Evolutionary conservation across 2,329 filamentous ascomycete species (phyloP), one percentile per base, ranked within the genome.

Genomic region (Paecilomyces dactylethromorphus): DNA sequence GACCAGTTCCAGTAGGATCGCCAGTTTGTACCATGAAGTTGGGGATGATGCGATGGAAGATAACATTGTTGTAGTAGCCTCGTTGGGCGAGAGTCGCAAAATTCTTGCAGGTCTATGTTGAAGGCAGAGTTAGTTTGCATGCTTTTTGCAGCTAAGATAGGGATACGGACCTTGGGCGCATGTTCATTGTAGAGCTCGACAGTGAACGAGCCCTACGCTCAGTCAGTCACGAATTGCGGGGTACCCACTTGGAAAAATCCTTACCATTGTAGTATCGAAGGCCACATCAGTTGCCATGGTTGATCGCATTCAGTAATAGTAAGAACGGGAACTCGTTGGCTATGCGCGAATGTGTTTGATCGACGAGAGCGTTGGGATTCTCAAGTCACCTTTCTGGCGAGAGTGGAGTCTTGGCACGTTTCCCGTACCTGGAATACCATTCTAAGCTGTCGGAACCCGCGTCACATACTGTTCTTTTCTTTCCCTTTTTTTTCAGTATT

Each of bases 21-120:
- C 93, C 92, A 62, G 89, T 90, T 79, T 97, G 93, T 59, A 96
- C 83, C 93, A 99, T 97, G 81, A 99, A 99, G 76, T 91, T 86
- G 56, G 91, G 87, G 70, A 99, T 97, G 67, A 97, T 87, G 73
- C 94, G 92, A 81, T 97, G 94, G 82, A 97, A 93, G 70, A 92
- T 79, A 60, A 90, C 85, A 71, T 78, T 80, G 78, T 94, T 85
- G 84, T 96, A 99, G 84, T 97, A 97, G 66, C 90, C 90, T 66
- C 92, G 84, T 62, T 84, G 79, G 21, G 87, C 86, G 56, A 97
- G 90, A 3, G 89, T 90, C 26, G 82, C 74, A 78, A 97, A 97
- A 82, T 97, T 96, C 61, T 83, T 84, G 83, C 91, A 95, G 24
- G 92, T 92, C 74, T 88, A 66, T 29, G 22, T 18, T 57, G 22